Conservation (phyloP, 129 eudicot genomes). For the Solidago caesia region DNA sequence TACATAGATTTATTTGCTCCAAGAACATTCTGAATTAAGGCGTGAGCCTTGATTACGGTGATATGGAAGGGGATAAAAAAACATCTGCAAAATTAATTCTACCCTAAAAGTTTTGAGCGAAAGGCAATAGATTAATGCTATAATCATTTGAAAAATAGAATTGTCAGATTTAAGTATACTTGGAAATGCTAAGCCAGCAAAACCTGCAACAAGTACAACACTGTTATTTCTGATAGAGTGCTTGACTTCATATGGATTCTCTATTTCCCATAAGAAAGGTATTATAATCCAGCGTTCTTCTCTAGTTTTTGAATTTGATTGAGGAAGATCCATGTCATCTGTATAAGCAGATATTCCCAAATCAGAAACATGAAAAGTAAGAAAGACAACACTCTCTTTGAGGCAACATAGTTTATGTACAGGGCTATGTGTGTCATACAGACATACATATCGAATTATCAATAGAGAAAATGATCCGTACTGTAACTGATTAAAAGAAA, state of each 20-base stretch:
- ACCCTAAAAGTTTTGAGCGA: slow-evolving; percentile 21
- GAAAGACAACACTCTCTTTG: not conserved
- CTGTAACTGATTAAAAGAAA: too few relatives aligned
- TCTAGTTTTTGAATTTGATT: slow-evolving; percentile 84
- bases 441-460: not conserved
- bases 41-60: slow-evolving; percentile 15
- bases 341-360: slow-evolving; percentile 20
- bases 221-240: slow-evolving; percentile 31
- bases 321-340: slow-evolving; percentile 97
- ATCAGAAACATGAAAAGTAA: slow-evolving; percentile 23
- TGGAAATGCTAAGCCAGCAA: slow-evolving; percentile 31
- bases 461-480: too few relatives aligned
- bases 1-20: slow-evolving; percentile 23
- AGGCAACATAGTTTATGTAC: not conserved
- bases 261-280: slow-evolving; percentile 15
- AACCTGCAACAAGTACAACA: slow-evolving; percentile 37
- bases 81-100: slow-evolving; percentile 18
- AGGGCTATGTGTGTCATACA: not conserved
- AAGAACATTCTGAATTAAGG: slow-evolving; percentile 18
- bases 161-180: slow-evolving; percentile 22
- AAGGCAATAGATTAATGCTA: slow-evolving; percentile 26
- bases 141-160: slow-evolving; percentile 24
- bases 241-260: slow-evolving; percentile 2
- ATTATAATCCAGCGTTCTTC: slow-evolving; percentile 62
- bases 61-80: slow-evolving; percentile 9